Percentiles rank a stretch among this genome's conserved stretches.
Conservation (phyloP, 495 filamentous ascomycete species). For the Trichocladium uniseriatum region DNA sequence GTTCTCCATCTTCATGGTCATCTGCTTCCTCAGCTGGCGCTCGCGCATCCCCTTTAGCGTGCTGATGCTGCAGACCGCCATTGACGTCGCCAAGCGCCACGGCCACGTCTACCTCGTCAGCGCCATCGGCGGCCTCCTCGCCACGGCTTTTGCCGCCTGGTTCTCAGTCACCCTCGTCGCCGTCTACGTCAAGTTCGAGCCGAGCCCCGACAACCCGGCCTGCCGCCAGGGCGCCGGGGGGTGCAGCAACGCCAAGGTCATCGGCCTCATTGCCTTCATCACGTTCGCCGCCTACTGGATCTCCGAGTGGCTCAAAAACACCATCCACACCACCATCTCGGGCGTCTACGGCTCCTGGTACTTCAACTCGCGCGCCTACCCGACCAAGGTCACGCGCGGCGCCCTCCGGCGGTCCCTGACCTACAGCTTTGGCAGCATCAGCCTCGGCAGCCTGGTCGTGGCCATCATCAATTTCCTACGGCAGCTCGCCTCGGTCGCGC, state of each 20-base stretch:
- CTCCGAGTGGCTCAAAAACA: slow-evolving; percentile 85
- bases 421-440: slow-evolving; percentile 87
- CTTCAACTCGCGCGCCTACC: slow-evolving; percentile 64
- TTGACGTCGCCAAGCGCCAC: slow-evolving; percentile 73
- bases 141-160: slow-evolving; percentile 62
- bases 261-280: slow-evolving; percentile 74
- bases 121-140: slow-evolving; percentile 65
- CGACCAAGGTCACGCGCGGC: slow-evolving; percentile 65
- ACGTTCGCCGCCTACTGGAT: slow-evolving; percentile 92
- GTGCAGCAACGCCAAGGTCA: slow-evolving; percentile 69
- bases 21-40: slow-evolving; percentile 59
- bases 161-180: slow-evolving; percentile 50
- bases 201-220: slow-evolving; percentile 52
- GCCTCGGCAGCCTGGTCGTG: slow-evolving; percentile 72
- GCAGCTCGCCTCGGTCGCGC: slow-evolving; percentile 66
- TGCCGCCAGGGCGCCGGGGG: slow-evolving; percentile 52
- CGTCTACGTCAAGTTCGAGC: slow-evolving; percentile 74
- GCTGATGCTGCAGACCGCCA: slow-evolving; percentile 77
- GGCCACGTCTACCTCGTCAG: slow-evolving; percentile 84
- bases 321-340: slow-evolving; percentile 76
- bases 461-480: slow-evolving; percentile 79
- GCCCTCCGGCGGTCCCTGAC: slow-evolving; percentile 69
- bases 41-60: slow-evolving; percentile 81
- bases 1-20: slow-evolving; percentile 54
- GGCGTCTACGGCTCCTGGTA: slow-evolving; percentile 93